These are phyloP conservation scores for Phytopythium chamaehyphon DNA, from an alignment of 352 stramenopile species.

Conservation along the genomic window DNA sequence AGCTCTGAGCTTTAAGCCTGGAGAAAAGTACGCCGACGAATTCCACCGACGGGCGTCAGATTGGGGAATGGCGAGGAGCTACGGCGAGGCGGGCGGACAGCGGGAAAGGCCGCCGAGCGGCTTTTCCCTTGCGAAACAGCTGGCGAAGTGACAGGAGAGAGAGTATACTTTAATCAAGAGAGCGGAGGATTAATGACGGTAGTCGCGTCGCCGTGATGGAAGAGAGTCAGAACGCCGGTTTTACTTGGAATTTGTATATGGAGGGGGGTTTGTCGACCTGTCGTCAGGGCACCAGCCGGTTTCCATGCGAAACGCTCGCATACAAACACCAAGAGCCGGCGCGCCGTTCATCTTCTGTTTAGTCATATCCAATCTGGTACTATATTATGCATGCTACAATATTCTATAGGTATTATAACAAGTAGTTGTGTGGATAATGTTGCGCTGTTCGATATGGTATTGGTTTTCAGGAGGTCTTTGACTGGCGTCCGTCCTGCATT, in stretches of 20 bases:
- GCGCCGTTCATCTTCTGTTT: too few species aligned
- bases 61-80: too few species aligned
- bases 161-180: conserved; percentile 2
- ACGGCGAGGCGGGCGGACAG: background rate
- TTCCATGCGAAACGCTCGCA: conserved; percentile 1
- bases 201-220: background rate
- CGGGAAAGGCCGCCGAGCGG: background rate
- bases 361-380: too few species aligned
- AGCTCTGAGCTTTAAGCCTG: background rate
- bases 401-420: too few species aligned
- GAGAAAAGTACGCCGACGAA: too few species aligned
- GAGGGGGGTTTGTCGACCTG: background rate
- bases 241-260: background rate
- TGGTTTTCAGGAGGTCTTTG: background rate
- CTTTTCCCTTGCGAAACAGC: background rate
- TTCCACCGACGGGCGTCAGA: background rate
- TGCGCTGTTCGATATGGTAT: background rate
- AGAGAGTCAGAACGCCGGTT: background rate
- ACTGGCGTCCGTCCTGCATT: conserved; percentile 1
- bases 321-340: too few species aligned
- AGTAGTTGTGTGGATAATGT: background rate
- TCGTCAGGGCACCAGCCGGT: background rate
- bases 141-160: background rate
- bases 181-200: background rate
- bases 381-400: too few species aligned